Conservation (phyloP, 2,329 filamentous ascomycete species). For the Eurotiales sp. region DNA sequence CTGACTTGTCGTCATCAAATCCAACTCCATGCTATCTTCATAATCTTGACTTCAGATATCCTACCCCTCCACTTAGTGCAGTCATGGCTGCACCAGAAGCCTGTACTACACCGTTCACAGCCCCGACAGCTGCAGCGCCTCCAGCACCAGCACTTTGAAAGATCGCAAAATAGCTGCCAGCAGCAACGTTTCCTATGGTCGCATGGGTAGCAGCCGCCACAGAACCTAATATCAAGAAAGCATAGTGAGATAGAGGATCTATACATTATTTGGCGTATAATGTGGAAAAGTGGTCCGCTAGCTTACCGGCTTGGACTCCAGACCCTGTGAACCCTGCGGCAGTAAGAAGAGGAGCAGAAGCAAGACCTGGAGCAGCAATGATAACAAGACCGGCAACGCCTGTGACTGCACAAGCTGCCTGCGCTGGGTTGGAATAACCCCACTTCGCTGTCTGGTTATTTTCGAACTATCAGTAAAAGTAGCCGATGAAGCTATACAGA, state of each 20-base stretch:
- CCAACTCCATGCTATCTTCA: too few relatives aligned
- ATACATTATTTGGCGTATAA: not conserved
- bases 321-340: not conserved
- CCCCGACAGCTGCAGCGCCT: not conserved
- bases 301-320: not conserved
- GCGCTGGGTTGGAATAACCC: not conserved
- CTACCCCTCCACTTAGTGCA: not conserved
- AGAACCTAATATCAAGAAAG: not conserved
- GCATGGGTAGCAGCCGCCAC: not conserved
- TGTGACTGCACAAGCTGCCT: not conserved
- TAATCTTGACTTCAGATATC: not conserved
- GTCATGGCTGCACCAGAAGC: not conserved
- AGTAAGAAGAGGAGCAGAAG: not conserved
- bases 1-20: too few relatives aligned
- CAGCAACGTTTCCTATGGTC: not conserved
- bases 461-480: too few relatives aligned
- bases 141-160: conserved; percentile 3
- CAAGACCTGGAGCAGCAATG: not conserved
- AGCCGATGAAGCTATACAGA: not conserved
- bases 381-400: not conserved
- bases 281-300: not conserved
- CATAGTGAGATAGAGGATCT: not conserved
- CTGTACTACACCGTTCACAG: not conserved
- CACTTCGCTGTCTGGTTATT: not conserved
- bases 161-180: not conserved